phyloP scores from a whole-genome alignment of 108 stramenopile species.

The Stephanodiscus triporus region DNA sequence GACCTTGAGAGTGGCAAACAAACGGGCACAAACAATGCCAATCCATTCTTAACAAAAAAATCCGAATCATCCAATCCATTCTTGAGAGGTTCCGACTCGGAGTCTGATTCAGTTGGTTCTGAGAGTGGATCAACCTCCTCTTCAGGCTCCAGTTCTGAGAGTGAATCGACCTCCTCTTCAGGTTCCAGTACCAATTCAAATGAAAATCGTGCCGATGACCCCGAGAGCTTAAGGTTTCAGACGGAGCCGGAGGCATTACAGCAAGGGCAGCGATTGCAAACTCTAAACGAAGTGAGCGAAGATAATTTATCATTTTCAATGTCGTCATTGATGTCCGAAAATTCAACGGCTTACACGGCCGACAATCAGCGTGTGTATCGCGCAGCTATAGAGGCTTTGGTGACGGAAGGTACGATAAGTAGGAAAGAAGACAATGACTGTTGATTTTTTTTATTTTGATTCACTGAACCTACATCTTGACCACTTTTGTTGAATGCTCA shows the following conservation, averaged over 20 bases:
- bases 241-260: not conserved
- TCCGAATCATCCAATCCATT: not conserved
- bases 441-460: no score
- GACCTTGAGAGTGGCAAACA: slow-evolving; percentile 6
- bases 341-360: not conserved
- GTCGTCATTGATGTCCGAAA: not conserved
- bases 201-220: not conserved
- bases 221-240: not conserved
- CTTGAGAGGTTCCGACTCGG: not conserved
- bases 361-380: slow-evolving; percentile 32
- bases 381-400: slow-evolving; percentile 58
- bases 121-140: not conserved
- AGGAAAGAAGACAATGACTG: no score
- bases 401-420: slow-evolving; percentile 47
- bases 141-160: not conserved
- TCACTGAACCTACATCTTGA: not conserved
- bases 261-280: not conserved
- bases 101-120: not conserved
- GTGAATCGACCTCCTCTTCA: not conserved
- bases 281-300: not conserved
- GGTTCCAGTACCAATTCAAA: not conserved
- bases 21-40: not conserved
- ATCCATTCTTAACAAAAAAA: not conserved
- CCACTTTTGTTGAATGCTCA: not conserved
- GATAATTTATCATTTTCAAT: not conserved